Conservation (phyloP, 768 basidiomycete genomes). For the Mycena alexandri region DNA sequence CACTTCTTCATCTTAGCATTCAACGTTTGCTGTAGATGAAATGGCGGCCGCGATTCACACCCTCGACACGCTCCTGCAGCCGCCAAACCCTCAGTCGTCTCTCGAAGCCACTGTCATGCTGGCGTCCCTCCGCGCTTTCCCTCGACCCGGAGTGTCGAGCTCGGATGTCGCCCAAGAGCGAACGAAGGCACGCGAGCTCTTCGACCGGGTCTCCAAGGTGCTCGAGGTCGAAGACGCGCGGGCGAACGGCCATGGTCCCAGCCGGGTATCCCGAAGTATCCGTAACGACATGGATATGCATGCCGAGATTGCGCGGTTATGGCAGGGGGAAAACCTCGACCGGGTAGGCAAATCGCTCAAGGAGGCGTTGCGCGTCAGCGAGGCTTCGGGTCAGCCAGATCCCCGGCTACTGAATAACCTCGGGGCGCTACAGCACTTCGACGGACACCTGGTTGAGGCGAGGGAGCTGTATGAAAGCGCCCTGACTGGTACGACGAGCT, state of each 20-base stretch:
- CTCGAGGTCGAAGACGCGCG: conserved; percentile 73
- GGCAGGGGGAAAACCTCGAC: conserved; percentile 85
- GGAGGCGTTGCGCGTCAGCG: conserved; percentile 77
- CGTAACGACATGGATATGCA: conserved; percentile 89
- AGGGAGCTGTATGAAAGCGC: conserved; percentile 79
- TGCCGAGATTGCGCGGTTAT: conserved; percentile 89
- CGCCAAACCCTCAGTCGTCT: conserved; percentile 73
- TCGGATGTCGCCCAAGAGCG: conserved; percentile 82
- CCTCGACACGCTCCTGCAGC: conserved; percentile 80
- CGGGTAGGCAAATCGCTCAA: conserved; percentile 79
- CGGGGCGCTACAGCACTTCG: conserved; percentile 79
- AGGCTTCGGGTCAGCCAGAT: too few relatives aligned
- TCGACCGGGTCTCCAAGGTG: conserved; percentile 79
- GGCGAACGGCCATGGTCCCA: conserved; percentile 54
- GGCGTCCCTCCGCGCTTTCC: conserved; percentile 87
- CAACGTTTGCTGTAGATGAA: conserved; percentile 66
- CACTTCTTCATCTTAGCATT: background rate
- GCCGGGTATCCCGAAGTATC: conserved; percentile 64
- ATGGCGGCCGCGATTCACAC: conserved; percentile 88
- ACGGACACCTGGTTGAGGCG: conserved; percentile 70
- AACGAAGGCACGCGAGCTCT: conserved; percentile 81
- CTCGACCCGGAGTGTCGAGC: conserved; percentile 82
- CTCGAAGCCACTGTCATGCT: conserved; percentile 91
- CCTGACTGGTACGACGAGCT: conserved; percentile 65
- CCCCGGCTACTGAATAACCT: conserved; percentile 53